These are phyloP conservation scores for Artemisia argyi DNA, from an alignment of 129 eudicot genomes.

Conservation along the genomic window DNA sequence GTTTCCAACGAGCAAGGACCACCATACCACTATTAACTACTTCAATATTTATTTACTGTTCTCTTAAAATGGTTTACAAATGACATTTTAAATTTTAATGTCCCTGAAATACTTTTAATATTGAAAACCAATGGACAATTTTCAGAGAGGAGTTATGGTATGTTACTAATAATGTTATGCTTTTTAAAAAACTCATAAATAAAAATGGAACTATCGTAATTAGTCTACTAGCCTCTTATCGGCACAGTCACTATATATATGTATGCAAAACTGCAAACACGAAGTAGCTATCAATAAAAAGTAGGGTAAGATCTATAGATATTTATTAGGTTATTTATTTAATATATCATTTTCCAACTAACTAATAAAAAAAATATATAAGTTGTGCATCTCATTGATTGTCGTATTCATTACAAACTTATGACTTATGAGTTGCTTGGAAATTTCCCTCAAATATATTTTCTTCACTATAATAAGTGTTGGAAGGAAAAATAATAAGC, in stretches of 20 bases:
- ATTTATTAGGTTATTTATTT: slow-evolving; percentile 13
- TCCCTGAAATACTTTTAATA: too few species aligned
- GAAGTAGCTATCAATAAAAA: slow-evolving; percentile 17
- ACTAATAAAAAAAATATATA: background rate
- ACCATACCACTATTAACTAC: background rate
- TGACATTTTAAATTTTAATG: too few species aligned
- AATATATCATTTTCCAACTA: slow-evolving; percentile 13
- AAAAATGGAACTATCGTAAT: background rate
- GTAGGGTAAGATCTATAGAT: background rate
- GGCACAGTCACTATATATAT: background rate
- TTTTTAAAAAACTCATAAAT: background rate
- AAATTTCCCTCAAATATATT: background rate
- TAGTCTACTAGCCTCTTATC: background rate
- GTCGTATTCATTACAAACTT: background rate
- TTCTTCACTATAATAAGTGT: slow-evolving; percentile 15
- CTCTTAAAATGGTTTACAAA: background rate
- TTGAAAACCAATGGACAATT: too few species aligned
- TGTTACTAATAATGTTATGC: background rate
- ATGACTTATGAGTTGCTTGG: background rate
- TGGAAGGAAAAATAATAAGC: slow-evolving; percentile 9
- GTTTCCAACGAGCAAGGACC: slow-evolving; percentile 20
- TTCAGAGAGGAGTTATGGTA: background rate
- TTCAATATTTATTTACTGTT: background rate
- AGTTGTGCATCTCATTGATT: background rate
- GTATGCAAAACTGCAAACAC: background rate